Conservation (phyloP, 352 stramenopile genomes). For the Phytophthora brassicae region DNA sequence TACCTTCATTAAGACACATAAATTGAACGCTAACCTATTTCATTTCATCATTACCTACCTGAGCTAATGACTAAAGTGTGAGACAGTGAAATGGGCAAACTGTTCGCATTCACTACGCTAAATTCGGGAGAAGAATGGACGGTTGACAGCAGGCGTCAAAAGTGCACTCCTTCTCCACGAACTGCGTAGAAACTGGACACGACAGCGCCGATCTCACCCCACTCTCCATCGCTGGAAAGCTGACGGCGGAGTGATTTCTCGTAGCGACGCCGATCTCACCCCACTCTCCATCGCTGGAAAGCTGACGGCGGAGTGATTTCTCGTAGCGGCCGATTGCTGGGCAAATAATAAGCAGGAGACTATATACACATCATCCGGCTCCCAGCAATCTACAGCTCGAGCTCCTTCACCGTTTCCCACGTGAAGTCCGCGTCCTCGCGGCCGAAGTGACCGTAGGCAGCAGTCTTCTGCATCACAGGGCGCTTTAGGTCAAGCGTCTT, state of each 20-base stretch:
- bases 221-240: constrained; percentile 35
- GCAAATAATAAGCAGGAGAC: constrained; percentile 45
- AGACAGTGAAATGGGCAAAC: constrained; percentile 35
- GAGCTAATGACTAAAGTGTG: constrained; percentile 32
- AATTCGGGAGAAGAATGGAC: constrained; percentile 39
- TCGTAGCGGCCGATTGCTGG: constrained; percentile 29
- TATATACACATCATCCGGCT: constrained; percentile 36
- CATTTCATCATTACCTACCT: constrained; percentile 37
- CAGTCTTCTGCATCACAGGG: constrained; percentile 98
- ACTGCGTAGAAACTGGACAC: constrained; percentile 18
- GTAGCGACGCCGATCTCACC: constrained; percentile 32
- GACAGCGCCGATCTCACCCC: constrained; percentile 33
- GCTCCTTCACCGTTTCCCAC: constrained; percentile 97
- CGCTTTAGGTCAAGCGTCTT: constrained; percentile 97
- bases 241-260: constrained; percentile 31
- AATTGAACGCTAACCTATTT: constrained; percentile 37
- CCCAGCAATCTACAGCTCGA: constrained; percentile 60
- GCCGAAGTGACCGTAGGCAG: constrained; percentile 99
- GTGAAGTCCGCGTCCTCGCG: constrained; percentile 98
- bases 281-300: constrained; percentile 35
- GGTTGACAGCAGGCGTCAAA: constrained; percentile 39
- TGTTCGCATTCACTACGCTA: constrained; percentile 23
- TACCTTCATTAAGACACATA: background rate
- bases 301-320: constrained; percentile 31
- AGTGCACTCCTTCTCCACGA: constrained; percentile 34